Conservation (phyloP, 108 stramenopile species). For the Pseudonitzschia pungens region DNA sequence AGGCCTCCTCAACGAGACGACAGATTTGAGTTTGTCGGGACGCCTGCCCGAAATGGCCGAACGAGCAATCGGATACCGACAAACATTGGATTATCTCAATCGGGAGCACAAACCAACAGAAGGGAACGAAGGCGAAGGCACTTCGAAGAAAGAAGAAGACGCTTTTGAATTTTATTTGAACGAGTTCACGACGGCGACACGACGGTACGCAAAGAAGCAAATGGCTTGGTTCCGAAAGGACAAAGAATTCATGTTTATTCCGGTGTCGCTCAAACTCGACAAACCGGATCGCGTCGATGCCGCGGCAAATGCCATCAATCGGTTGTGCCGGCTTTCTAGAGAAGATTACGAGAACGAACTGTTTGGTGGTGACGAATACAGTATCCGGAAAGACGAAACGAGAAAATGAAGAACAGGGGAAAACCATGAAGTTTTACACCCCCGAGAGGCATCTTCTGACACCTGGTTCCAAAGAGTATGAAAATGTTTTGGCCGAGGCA, state of each 20-base stretch:
- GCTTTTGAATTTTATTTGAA: constrained; percentile 72
- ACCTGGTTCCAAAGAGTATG: constrained; percentile 48
- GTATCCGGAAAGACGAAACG: constrained; percentile 53
- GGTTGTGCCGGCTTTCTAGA: constrained; percentile 55
- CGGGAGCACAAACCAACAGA: constrained; percentile 16
- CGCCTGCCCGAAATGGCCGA: constrained; percentile 75
- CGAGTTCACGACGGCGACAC: constrained; percentile 85
- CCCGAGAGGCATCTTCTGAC: constrained; percentile 53
- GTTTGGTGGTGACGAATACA: constrained; percentile 11
- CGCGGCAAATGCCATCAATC: constrained; percentile 44
- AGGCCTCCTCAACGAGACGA: constrained; percentile 86
- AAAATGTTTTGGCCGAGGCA: constrained; percentile 52
- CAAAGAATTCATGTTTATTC: constrained; percentile 77
- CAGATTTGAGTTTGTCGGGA: constrained; percentile 62
- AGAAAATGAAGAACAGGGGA: constrained; percentile 74
- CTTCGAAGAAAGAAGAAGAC: constrained; percentile 35
- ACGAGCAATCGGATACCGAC: constrained; percentile 96
- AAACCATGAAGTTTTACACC: constrained; percentile 80
- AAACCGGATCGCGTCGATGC: constrained; percentile 45
- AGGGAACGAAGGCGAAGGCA: constrained; percentile 11
- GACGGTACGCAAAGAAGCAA: constrained; percentile 93
- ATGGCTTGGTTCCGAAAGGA: constrained; percentile 95
- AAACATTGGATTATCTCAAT: constrained; percentile 86
- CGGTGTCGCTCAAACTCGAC: constrained; percentile 44
- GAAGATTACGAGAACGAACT: constrained; percentile 62